Evolutionary conservation across 805 yeast genomes (phyloP).

Genomic region (Candida morakotiae): DNA sequence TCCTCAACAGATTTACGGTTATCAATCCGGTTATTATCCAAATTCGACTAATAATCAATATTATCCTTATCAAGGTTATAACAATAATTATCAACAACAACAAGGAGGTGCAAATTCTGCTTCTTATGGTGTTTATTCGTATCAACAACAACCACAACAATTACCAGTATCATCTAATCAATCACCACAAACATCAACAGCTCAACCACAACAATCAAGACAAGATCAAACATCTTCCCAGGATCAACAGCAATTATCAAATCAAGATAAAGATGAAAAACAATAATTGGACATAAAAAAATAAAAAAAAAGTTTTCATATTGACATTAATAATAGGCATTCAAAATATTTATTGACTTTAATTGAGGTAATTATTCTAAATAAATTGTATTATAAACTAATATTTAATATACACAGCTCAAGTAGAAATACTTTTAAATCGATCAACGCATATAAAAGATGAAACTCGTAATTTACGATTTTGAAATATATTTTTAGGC

Average conservation of each 20-base stretch:
- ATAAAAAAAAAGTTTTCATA: too few relatives aligned
- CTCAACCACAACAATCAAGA: constrained; percentile 1
- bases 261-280: neutral
- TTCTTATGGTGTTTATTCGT: neutral
- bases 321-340: too few relatives aligned
- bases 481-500: neutral
- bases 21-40: constrained; percentile 5
- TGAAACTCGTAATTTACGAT: neutral
- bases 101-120: neutral
- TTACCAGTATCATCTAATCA: constrained; percentile 1
- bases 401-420: too few relatives aligned
- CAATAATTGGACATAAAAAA: too few relatives aligned
- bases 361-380: neutral
- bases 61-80: constrained; percentile 7
- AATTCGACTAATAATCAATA: constrained; percentile 1
- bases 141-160: constrained; percentile 1
- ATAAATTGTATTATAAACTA: neutral
- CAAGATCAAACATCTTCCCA: constrained; percentile 3
- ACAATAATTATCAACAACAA: constrained; percentile 4
- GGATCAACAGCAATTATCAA: neutral
- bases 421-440: too few relatives aligned
- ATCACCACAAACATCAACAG: constrained; percentile 3
- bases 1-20: constrained; percentile 1
- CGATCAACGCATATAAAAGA: too few relatives aligned
- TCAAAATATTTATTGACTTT: too few relatives aligned